Conservation (phyloP, 1,139 yeast genomes). For the Hemisphaericaspora subhashii region DNA sequence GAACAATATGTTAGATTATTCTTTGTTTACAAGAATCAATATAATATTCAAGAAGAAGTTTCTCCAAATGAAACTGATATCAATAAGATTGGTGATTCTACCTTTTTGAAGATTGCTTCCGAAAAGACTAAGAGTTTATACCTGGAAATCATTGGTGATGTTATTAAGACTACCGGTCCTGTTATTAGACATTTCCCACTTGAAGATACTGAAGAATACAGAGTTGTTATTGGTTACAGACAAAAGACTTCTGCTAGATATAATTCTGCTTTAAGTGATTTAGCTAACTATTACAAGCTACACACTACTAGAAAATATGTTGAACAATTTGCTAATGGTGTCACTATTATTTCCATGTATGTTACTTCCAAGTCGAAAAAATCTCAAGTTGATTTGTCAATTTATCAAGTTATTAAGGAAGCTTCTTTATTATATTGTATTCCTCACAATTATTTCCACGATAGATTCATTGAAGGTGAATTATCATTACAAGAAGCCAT, state of each 20-base stretch:
- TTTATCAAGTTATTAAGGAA: constrained; percentile 90
- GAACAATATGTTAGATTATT: constrained; percentile 72
- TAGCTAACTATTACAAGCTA: constrained; percentile 87
- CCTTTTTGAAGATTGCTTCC: constrained; percentile 79
- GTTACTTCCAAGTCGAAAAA: constrained; percentile 55
- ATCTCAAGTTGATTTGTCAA: constrained; percentile 64
- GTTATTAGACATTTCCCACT: constrained; percentile 85
- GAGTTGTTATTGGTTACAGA: constrained; percentile 86
- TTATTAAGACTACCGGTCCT: constrained; percentile 82
- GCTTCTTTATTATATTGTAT: constrained; percentile 89
- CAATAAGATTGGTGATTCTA: constrained; percentile 70
- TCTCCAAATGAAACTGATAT: constrained; percentile 49
- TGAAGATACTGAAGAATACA: constrained; percentile 74
- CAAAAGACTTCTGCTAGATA: constrained; percentile 84
- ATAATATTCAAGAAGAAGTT: constrained; percentile 30
- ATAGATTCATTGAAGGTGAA: constrained; percentile 70
- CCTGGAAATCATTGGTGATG: constrained; percentile 68
- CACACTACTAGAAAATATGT: constrained; percentile 87
- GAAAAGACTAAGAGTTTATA: constrained; percentile 77
- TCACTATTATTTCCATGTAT: constrained; percentile 84
- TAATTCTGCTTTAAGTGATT: constrained; percentile 82
- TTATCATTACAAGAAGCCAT: constrained; percentile 92
- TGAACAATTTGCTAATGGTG: constrained; percentile 90
- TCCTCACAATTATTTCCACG: constrained; percentile 82
- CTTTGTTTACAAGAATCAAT: constrained; percentile 81